A percentile compares a stretch with the other conserved stretches of the same genome.
phyloP scores from a whole-genome alignment of 2,329 filamentous ascomycete genomes.

The Leptographium galeiforme region DNA sequence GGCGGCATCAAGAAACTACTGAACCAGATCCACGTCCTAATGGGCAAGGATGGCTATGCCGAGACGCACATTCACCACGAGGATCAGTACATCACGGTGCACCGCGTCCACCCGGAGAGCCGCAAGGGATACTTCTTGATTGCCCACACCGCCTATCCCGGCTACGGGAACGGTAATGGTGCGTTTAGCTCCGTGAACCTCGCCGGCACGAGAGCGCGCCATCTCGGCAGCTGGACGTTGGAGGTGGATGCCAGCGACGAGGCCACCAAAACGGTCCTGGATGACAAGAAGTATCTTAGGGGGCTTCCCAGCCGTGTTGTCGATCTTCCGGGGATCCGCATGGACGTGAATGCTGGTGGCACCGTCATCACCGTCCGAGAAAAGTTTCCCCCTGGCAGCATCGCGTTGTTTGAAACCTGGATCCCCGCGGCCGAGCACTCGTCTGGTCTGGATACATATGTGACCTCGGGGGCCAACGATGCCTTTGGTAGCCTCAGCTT shows the following conservation, averaged over 20 bases:
- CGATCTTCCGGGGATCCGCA: conserved; percentile 57
- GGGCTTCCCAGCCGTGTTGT: conserved; percentile 77
- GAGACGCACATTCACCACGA: conserved; percentile 97
- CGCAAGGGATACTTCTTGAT: conserved; percentile 92
- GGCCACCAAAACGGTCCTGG: conserved; percentile 47
- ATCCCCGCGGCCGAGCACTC: conserved; percentile 79
- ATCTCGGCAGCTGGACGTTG: conserved; percentile 82
- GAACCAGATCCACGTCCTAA: conserved; percentile 86
- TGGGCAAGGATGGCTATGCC: conserved; percentile 89
- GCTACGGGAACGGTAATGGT: conserved; percentile 73
- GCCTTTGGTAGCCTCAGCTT: conserved; percentile 66
- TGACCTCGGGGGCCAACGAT: conserved; percentile 65
- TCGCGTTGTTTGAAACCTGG: conserved; percentile 92
- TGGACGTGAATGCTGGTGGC: conserved; percentile 59
- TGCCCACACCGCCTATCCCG: conserved; percentile 89
- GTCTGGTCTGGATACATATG: conserved; percentile 69
- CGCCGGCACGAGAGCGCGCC: conserved; percentile 69
- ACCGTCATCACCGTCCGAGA: conserved; percentile 71
- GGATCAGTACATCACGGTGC: conserved; percentile 89
- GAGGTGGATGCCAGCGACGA: conserved; percentile 72
- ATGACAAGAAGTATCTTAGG: conserved; percentile 57
- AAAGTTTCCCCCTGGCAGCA: conserved; percentile 82
- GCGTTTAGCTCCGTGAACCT: conserved; percentile 68
- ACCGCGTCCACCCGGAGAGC: conserved; percentile 83
- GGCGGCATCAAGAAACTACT: conserved; percentile 82